Conservation (phyloP, 1,284 basidiomycete genomes). For the Hymenochaete sp. region DNA sequence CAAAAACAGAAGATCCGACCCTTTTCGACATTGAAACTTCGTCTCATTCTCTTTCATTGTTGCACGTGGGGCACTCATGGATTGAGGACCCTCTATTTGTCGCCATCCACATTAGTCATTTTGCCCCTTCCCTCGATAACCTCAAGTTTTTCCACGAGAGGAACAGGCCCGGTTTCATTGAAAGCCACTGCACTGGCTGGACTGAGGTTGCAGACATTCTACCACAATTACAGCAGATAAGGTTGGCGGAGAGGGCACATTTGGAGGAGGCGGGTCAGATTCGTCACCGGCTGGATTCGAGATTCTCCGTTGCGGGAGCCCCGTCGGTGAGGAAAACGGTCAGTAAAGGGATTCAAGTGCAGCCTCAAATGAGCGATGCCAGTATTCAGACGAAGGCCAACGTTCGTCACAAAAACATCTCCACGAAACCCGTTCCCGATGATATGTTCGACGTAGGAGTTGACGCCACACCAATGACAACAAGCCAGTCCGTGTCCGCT, state of each 20-base stretch:
- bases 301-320: conserved; percentile 35
- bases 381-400: conserved; percentile 38
- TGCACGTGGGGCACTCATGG: conserved; percentile 69
- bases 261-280: conserved; percentile 21
- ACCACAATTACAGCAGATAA: conserved; percentile 58
- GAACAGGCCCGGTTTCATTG: conserved; percentile 58
- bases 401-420: conserved; percentile 20
- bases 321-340: conserved; percentile 41
- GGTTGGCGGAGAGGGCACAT: conserved; percentile 42
- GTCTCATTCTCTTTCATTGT: conserved; percentile 52
- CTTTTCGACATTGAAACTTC: conserved; percentile 39
- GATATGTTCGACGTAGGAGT: conserved; percentile 25
- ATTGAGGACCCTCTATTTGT: conserved; percentile 55
- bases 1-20: conserved; percentile 35
- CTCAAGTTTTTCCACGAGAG: conserved; percentile 69
- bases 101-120: conserved; percentile 62
- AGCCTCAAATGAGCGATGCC: conserved; percentile 36
- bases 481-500: conserved; percentile 35
- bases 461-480: conserved; percentile 28
- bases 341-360: conserved; percentile 37
- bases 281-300: conserved; percentile 21
- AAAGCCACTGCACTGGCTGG: conserved; percentile 49
- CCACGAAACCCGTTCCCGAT: conserved; percentile 24
- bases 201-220: conserved; percentile 56
- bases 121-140: conserved; percentile 58